phyloP scores from a whole-genome alignment of 768 basidiomycete genomes.

The Tulasnella sp. region DNA sequence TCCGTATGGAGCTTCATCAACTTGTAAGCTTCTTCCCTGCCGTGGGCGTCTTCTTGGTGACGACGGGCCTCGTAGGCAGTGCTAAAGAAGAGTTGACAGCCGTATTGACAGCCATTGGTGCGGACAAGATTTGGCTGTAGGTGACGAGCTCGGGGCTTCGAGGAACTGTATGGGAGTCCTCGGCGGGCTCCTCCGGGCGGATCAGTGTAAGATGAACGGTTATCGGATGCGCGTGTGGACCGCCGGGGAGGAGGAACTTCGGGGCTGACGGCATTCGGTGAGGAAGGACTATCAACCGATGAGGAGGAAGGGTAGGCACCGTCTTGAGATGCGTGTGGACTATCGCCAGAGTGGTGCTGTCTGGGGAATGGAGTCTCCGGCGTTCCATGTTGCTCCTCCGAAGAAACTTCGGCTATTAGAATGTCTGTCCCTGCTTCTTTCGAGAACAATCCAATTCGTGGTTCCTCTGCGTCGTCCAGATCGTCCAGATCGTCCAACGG shows the following conservation, averaged over 20 bases:
- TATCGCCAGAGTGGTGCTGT: too few relatives aligned
- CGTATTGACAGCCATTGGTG: constrained; percentile 13
- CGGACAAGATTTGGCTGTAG: constrained; percentile 22
- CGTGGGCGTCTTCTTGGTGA: constrained; percentile 27
- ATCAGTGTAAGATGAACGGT: not conserved
- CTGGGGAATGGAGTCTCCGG: too few relatives aligned
- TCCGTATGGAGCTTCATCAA: not conserved
- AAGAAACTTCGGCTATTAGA: not conserved
- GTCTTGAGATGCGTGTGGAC: too few relatives aligned
- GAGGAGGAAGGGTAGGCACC: too few relatives aligned
- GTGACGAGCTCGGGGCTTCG: not conserved
- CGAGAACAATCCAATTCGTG: not conserved
- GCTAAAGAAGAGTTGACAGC: constrained; percentile 8
- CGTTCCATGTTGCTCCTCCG: too few relatives aligned
- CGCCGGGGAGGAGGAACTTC: not conserved
- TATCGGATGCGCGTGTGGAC: not conserved
- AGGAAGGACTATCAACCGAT: not conserved
- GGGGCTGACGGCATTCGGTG: not conserved
- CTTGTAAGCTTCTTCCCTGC: constrained; percentile 19
- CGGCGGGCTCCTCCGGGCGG: not conserved
- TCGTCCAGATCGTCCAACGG: not conserved
- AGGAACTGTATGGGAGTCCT: not conserved
- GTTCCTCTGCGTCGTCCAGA: not conserved
- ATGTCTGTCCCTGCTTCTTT: not conserved
- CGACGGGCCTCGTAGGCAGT: constrained; percentile 25